Evolutionary conservation across 1,284 basidiomycete genomes (phyloP), one percentile per base, ranked within the genome.

Genomic region (Boletus mariae): DNA sequence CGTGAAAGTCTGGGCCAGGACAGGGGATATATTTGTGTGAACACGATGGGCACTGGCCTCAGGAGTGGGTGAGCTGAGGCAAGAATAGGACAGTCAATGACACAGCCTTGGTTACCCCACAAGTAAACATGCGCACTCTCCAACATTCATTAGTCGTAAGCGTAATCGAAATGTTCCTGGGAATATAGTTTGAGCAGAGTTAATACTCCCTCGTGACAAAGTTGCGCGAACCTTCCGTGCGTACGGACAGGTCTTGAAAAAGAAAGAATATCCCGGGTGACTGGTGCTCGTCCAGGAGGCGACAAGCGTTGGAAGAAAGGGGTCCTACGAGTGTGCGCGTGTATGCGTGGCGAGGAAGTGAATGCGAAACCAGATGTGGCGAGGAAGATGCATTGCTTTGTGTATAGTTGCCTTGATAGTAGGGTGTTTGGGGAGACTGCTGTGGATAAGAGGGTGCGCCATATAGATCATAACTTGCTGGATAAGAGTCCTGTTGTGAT

Each of bases 241-340:
- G 81, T 52, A 94, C 86, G 40, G 89, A 92, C 45, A 95, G 71
- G 72, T 95, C 92, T 62, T 90, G 89, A 67, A 92, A 90, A 54
- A 93, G 82, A 73, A 93, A 94, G 71, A 90, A 94, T 56, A 96
- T 85, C 4, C 93, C 93, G 35, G 83, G 78, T 58, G 85, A 84
- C 54, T 88, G 85, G 68, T 93, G 82, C 65, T 92, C 90, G 64
- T 94, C 92, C 53, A 85, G 73, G 54, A 95, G 76, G 44, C 87
- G 83, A 66, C 87, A 88, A 26, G 92, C 92, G 64, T 90, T 90
- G 13, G 92, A 84, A 25, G 87, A 88, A 17, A 94, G 77, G 1
- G 91, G 90, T 8, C 93, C 93, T 53, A 96, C 91, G 5, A 96
- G 80, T 1, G 93, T 94, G 47, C 91, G 83, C 5, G 88, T 90